A percentile compares a stretch with the other conserved stretches of the same genome.
Evolutionary conservation across 1,284 basidiomycete species (phyloP).

Genomic region (Leccinum fuscescens): DNA sequence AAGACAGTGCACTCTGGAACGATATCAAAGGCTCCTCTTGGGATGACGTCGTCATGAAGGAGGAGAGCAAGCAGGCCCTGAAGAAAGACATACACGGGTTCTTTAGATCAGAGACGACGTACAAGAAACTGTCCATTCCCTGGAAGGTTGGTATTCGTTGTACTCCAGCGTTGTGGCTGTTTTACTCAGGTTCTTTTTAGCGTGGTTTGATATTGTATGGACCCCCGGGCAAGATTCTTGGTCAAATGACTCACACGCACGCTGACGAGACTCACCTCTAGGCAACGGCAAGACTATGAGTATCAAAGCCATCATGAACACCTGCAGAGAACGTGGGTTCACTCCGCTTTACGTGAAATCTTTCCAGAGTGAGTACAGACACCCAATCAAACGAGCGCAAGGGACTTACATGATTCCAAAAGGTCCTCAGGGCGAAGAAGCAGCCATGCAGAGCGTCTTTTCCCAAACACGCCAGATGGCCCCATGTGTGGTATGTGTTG

Average conservation of each 20-base stretch:
- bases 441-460: constrained; percentile 62
- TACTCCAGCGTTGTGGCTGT: constrained; percentile 2
- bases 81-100: constrained; percentile 77
- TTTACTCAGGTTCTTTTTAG: constrained; percentile 34
- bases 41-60: constrained; percentile 74
- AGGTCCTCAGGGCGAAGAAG: constrained; percentile 69
- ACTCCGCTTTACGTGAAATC: constrained; percentile 77
- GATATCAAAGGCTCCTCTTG: constrained; percentile 73
- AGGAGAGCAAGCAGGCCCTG: constrained; percentile 63
- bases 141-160: constrained; percentile 62
- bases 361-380: constrained; percentile 48
- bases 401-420: constrained; percentile 2
- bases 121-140: constrained; percentile 71
- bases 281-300: constrained; percentile 86
- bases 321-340: constrained; percentile 56
- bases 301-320: constrained; percentile 74
- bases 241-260: not conserved
- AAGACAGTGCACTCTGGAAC: constrained; percentile 60
- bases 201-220: constrained; percentile 73
- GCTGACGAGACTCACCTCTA: constrained; percentile 17
- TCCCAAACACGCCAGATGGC: constrained; percentile 62
- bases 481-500: constrained; percentile 62
- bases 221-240: constrained; percentile 52
- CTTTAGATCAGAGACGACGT: constrained; percentile 67
- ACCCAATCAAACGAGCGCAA: not conserved